These are phyloP conservation scores for Aspergillus niger DNA, from an alignment of 2,329 filamentous ascomycete species.

Conservation along the genomic window DNA sequence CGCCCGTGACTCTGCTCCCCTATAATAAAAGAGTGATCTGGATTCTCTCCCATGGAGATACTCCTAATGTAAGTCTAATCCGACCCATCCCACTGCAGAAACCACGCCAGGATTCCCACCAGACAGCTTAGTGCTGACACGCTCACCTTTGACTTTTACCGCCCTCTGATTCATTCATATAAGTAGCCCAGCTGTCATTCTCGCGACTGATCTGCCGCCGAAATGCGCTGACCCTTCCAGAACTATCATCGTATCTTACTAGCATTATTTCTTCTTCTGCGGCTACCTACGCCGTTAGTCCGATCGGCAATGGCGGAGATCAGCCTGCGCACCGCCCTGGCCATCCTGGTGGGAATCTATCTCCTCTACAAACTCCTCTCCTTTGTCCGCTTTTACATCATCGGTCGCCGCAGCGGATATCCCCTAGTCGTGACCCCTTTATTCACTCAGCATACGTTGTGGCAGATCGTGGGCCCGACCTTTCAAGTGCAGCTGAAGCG, in stretches of 20 bases:
- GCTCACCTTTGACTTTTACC: too few relatives aligned
- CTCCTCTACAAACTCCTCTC: constrained; percentile 2
- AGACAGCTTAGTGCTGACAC: too few relatives aligned
- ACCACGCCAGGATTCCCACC: too few relatives aligned
- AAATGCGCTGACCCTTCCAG: too few relatives aligned
- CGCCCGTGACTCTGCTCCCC: too few relatives aligned
- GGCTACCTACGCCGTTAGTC: background rate
- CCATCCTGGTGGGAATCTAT: background rate
- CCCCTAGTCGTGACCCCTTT: constrained; percentile 28
- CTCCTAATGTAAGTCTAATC: too few relatives aligned
- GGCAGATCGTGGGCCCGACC: constrained; percentile 30
- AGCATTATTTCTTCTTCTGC: background rate
- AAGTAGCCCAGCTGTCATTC: too few relatives aligned
- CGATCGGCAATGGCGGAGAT: background rate
- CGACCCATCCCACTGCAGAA: too few relatives aligned
- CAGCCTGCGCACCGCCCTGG: background rate
- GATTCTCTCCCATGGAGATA: too few relatives aligned
- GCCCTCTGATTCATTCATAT: too few relatives aligned
- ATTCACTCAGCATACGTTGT: constrained; percentile 25
- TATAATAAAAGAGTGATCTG: too few relatives aligned
- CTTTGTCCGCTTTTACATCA: constrained; percentile 17
- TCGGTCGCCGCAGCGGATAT: constrained; percentile 29
- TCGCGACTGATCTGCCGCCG: too few relatives aligned
- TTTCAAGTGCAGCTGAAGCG: constrained; percentile 25
- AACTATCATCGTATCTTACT: background rate